Percentiles rank a stretch among this genome's conserved stretches.
Conservation (phyloP, 441 rosid species). For the Hypseocharis bilobata region DNA sequence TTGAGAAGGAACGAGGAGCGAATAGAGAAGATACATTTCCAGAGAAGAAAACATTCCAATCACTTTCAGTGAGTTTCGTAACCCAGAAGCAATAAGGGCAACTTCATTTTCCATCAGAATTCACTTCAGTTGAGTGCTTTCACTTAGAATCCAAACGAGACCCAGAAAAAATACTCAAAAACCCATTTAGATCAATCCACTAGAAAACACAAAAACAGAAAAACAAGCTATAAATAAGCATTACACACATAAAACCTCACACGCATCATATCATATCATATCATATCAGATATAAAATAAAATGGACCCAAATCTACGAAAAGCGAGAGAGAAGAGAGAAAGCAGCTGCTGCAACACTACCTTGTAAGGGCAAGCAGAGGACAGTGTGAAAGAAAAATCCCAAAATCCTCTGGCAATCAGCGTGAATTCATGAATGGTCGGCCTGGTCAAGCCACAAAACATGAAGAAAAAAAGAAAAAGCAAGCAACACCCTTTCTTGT, state of each 20-base stretch:
- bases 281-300: neutral
- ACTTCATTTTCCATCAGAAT: no score
- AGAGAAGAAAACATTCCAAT: neutral
- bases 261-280: neutral
- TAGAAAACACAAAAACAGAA: neutral
- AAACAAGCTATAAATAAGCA: neutral
- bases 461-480: neutral
- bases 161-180: neutral
- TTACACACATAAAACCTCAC: no score
- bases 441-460: no score
- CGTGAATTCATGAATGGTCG: neutral
- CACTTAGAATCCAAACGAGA: neutral
- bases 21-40: neutral
- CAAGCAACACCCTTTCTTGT: neutral
- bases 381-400: neutral
- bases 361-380: neutral
- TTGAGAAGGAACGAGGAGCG: no score
- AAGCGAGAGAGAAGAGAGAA: neutral
- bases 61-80: neutral
- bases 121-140: neutral
- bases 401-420: neutral
- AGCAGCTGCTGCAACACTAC: neutral
- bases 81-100: slow-evolving; percentile 5
- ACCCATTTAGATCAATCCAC: neutral
- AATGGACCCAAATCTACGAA: neutral